A percentile compares a stretch with the other conserved stretches of the same genome.
Evolutionary conservation across 208 protist genomes (phyloP).

Genomic region (Endotrypanum monterogeii): DNA sequence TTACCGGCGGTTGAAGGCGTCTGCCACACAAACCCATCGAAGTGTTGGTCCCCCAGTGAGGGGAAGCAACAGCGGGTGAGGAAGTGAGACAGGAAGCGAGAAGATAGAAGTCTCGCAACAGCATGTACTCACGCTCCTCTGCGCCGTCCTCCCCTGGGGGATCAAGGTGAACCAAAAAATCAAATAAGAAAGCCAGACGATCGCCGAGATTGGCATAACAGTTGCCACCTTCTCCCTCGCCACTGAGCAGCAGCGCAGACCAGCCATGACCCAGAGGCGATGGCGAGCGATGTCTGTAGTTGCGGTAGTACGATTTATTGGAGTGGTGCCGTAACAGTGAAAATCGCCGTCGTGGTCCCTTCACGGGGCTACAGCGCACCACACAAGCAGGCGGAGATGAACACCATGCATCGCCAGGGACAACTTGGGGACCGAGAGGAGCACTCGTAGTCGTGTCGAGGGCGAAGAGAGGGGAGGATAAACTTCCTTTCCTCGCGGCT

Average conservation of each 20-base stretch:
- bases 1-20: not conserved
- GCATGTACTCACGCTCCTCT: constrained; percentile 35
- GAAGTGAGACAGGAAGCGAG: constrained; percentile 19
- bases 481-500: not conserved
- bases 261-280: not conserved
- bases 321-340: not conserved
- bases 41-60: not conserved
- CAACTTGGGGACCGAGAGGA: not conserved
- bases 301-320: not conserved
- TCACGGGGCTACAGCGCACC: not conserved
- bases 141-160: constrained; percentile 15
- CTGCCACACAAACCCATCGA: constrained; percentile 7
- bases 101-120: constrained; percentile 47
- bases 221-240: not conserved
- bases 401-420: not conserved
- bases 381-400: not conserved
- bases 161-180: constrained; percentile 28
- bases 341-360: not conserved
- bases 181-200: constrained; percentile 23
- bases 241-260: constrained; percentile 14
- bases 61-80: not conserved
- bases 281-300: not conserved
- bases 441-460: not conserved
- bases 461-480: not conserved
- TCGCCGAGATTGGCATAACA: constrained; percentile 22